phyloP scores from a whole-genome alignment of 2,329 filamentous ascomycete species.

The Aspergillus costaricaensis region DNA sequence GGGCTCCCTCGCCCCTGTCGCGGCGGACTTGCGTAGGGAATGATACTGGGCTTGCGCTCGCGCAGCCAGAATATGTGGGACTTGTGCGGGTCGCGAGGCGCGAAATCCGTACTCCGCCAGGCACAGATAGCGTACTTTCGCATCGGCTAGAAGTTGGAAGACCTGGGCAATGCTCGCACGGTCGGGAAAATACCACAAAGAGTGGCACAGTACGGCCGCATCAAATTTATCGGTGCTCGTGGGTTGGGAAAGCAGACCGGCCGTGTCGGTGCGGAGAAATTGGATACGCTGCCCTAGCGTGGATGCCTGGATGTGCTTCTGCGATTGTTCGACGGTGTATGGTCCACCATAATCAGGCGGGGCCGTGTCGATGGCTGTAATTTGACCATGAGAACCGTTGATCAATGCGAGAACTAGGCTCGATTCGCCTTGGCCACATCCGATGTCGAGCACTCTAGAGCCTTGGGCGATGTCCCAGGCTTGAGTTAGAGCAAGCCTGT shows the following conservation, averaged over 20 bases:
- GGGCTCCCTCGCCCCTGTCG: neutral
- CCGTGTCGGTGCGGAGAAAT: neutral
- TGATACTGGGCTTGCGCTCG: neutral
- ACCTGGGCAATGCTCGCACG: neutral
- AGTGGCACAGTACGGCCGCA: neutral
- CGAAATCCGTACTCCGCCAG: neutral
- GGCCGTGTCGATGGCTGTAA: neutral
- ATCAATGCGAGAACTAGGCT: neutral
- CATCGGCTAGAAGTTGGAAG: neutral
- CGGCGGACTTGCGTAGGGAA: neutral
- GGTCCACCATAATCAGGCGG: neutral
- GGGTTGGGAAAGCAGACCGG: neutral
- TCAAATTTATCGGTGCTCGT: neutral
- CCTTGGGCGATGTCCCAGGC: neutral
- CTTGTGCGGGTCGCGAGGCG: neutral
- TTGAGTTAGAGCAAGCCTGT: too few species aligned
- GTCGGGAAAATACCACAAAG: neutral
- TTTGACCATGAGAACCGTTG: neutral
- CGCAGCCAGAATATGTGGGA: neutral
- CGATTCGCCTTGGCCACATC: neutral
- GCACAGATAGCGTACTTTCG: neutral
- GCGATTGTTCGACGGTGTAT: neutral
- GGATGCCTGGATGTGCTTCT: neutral
- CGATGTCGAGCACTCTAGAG: neutral
- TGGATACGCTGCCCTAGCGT: neutral